These are phyloP conservation scores for Trichoderma aggressivum DNA, from an alignment of 2,329 filamentous ascomycete genomes.

Conservation along the genomic window DNA sequence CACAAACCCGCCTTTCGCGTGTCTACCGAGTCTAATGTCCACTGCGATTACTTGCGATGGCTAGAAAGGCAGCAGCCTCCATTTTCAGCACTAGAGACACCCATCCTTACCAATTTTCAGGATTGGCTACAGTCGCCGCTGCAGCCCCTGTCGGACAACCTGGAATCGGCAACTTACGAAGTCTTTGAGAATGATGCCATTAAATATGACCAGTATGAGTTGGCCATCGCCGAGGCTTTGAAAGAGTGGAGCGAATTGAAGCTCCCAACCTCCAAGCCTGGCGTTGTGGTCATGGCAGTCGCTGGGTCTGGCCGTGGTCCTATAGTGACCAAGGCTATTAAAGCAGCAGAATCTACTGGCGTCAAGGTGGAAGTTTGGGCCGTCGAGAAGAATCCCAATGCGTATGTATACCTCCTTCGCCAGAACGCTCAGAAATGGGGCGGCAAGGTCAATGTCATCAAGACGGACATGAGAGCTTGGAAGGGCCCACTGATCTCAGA, in stretches of 20 bases:
- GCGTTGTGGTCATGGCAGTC: slow-evolving; percentile 79
- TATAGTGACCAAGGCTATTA: slow-evolving; percentile 80
- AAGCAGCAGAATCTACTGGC: slow-evolving; percentile 71
- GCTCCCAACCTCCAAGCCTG: slow-evolving; percentile 68
- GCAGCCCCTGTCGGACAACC: slow-evolving; percentile 91
- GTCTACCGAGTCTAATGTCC: slow-evolving; percentile 35
- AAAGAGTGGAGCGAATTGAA: slow-evolving; percentile 70
- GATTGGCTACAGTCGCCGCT: slow-evolving; percentile 95
- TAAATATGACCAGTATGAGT: slow-evolving; percentile 95
- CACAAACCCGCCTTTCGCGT: slow-evolving; percentile 32
- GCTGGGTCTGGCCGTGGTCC: slow-evolving; percentile 92
- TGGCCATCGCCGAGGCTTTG: slow-evolving; percentile 76
- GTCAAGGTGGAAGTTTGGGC: slow-evolving; percentile 85
- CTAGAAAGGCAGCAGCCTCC: slow-evolving; percentile 78
- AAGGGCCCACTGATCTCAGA: slow-evolving; percentile 65
- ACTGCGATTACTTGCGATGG: slow-evolving; percentile 79
- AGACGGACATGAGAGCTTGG: slow-evolving; percentile 97
- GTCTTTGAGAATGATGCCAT: slow-evolving; percentile 98
- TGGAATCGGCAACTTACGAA: slow-evolving; percentile 96
- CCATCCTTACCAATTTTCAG: slow-evolving; percentile 62
- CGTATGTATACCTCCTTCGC: slow-evolving; percentile 85
- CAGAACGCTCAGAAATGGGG: slow-evolving; percentile 83
- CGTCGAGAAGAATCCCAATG: slow-evolving; percentile 97
- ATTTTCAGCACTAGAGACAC: slow-evolving; percentile 48
- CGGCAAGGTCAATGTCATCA: slow-evolving; percentile 77